A percentile compares a stretch with the other conserved stretches of the same genome.
Conservation (phyloP, 148 eudicot species). For the Arctostaphylos glauca region DNA sequence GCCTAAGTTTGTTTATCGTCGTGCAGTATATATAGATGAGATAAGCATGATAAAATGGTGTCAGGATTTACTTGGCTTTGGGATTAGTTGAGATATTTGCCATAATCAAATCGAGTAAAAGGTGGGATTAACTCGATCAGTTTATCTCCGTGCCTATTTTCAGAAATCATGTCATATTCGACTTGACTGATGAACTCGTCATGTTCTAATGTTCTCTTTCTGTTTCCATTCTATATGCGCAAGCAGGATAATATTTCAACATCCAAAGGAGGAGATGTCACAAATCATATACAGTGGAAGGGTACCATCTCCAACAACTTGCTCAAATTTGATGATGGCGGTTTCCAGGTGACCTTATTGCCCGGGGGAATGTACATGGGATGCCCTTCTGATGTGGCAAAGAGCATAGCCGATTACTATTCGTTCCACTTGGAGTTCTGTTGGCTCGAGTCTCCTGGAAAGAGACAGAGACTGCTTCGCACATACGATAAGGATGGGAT, state of each 20-base stretch:
- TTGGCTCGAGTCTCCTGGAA: slow-evolving; percentile 84
- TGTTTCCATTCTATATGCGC: neutral
- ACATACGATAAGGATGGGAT: slow-evolving; percentile 81
- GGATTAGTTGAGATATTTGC: neutral
- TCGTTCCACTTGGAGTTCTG: slow-evolving; percentile 90
- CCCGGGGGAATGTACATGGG: slow-evolving; percentile 99
- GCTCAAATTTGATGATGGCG: slow-evolving; percentile 74
- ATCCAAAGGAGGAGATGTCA: slow-evolving; percentile 38
- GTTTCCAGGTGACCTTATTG: slow-evolving; percentile 67
- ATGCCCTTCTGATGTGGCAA: slow-evolving; percentile 65
- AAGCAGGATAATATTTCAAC: slow-evolving; percentile 60
- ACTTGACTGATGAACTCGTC: neutral
- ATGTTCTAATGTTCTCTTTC: neutral
- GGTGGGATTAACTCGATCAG: neutral
- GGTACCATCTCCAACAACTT: slow-evolving; percentile 59
- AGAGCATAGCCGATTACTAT: slow-evolving; percentile 62
- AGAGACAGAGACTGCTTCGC: slow-evolving; percentile 90
- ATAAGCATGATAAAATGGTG: no score
- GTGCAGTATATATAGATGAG: neutral
- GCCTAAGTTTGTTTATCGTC: neutral
- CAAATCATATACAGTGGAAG: slow-evolving; percentile 68
- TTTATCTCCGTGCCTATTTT: neutral
- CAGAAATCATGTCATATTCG: neutral
- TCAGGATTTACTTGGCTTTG: neutral
- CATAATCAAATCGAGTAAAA: neutral